These are phyloP conservation scores for Aspergillus affinis DNA, from an alignment of 495 filamentous ascomycete genomes.

Conservation along the genomic window DNA sequence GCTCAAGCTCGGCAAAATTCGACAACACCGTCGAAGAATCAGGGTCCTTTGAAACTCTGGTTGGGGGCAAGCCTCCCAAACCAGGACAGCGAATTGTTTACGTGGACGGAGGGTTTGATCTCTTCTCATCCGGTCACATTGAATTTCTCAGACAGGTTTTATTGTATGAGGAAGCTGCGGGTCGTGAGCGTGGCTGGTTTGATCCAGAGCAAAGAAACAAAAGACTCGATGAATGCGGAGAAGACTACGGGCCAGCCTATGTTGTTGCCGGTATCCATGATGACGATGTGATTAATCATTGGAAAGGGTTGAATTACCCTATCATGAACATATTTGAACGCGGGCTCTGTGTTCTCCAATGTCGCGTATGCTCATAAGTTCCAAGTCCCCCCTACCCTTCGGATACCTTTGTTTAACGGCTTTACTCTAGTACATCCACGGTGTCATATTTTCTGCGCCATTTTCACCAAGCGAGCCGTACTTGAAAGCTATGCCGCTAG, in stretches of 20 bases:
- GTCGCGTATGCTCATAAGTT: slow-evolving; percentile 59
- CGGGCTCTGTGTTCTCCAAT: slow-evolving; percentile 92
- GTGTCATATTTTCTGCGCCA: slow-evolving; percentile 84
- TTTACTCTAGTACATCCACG: slow-evolving; percentile 70
- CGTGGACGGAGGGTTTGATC: slow-evolving; percentile 94
- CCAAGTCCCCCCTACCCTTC: not conserved
- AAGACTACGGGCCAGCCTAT: slow-evolving; percentile 77
- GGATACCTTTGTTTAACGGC: slow-evolving; percentile 23
- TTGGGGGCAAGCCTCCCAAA: slow-evolving; percentile 63
- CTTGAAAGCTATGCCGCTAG: slow-evolving; percentile 70
- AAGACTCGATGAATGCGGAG: slow-evolving; percentile 57
- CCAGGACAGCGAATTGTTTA: slow-evolving; percentile 86
- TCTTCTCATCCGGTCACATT: slow-evolving; percentile 96
- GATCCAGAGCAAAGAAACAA: slow-evolving; percentile 57
- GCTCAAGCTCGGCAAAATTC: slow-evolving; percentile 53
- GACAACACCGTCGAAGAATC: slow-evolving; percentile 49
- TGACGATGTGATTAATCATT: slow-evolving; percentile 88
- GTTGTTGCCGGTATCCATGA: slow-evolving; percentile 91
- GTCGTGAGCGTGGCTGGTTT: slow-evolving; percentile 69
- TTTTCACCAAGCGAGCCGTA: slow-evolving; percentile 78
- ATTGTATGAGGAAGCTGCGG: slow-evolving; percentile 66
- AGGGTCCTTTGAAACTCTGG: slow-evolving; percentile 60
- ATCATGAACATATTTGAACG: slow-evolving; percentile 99
- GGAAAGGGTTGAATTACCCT: slow-evolving; percentile 97
- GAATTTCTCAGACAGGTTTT: slow-evolving; percentile 82